Evolutionary conservation across 305 asterid species (phyloP).

Genomic region (Rubia balearica): DNA sequence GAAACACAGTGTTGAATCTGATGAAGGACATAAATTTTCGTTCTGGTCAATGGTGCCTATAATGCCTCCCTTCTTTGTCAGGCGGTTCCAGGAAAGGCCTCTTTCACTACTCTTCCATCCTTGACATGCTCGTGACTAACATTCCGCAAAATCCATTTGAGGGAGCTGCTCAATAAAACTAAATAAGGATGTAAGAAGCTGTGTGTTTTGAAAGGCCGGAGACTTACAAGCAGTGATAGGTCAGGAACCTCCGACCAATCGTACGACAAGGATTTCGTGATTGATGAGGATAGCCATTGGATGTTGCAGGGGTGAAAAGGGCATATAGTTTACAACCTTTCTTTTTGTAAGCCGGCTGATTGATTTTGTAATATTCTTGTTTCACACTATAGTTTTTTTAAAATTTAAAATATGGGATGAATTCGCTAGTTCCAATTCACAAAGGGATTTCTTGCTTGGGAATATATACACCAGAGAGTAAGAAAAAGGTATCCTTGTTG

Average conservation of each 20-base stretch:
- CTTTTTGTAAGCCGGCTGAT: too few species aligned
- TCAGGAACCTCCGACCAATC: too few species aligned
- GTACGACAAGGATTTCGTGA: too few species aligned
- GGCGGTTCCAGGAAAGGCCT: slow-evolving; percentile 81
- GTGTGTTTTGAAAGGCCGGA: slow-evolving; percentile 89
- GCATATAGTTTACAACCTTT: slow-evolving; percentile 1
- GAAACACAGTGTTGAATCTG: slow-evolving; percentile 59
- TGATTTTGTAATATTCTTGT: too few species aligned
- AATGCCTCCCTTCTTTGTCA: slow-evolving; percentile 79
- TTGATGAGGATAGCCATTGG: too few species aligned
- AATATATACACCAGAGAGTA: too few species aligned
- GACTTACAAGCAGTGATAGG: slow-evolving; percentile 87
- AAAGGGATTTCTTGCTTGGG: too few species aligned
- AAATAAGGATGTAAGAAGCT: slow-evolving; percentile 64
- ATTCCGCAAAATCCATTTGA: slow-evolving; percentile 54
- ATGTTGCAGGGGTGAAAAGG: too few species aligned
- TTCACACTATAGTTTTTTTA: too few species aligned
- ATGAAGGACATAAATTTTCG: slow-evolving; percentile 53
- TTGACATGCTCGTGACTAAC: slow-evolving; percentile 69
- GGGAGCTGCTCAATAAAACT: slow-evolving; percentile 53
- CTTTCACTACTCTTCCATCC: slow-evolving; percentile 60
- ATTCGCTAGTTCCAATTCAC: too few species aligned
- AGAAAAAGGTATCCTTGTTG: too few species aligned
- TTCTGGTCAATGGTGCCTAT: slow-evolving; percentile 54
- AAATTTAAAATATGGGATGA: too few species aligned